These are phyloP conservation scores for Vanrija humicola DNA, from an alignment of 1,284 basidiomycete species.

Conservation along the genomic window DNA sequence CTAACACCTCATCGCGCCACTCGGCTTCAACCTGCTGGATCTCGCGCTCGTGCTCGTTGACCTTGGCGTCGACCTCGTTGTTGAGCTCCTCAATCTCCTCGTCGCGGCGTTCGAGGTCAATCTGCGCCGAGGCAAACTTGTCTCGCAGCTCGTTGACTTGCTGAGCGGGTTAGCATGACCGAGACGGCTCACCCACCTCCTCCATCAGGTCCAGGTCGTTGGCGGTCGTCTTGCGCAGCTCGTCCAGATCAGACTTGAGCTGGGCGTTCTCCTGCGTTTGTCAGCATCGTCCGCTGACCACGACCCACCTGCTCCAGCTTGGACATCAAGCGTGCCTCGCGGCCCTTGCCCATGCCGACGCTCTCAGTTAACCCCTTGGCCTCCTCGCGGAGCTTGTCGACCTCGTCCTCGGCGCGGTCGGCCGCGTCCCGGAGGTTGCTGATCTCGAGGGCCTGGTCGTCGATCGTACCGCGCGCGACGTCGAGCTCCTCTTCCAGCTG, in stretches of 20 bases:
- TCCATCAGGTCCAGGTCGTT: constrained; percentile 40
- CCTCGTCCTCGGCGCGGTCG: constrained; percentile 56
- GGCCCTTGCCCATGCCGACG: constrained; percentile 54
- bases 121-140: constrained; percentile 40
- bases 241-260: constrained; percentile 31
- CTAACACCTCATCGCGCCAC: constrained; percentile 45
- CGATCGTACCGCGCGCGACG: constrained; percentile 53
- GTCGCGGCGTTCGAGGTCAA: constrained; percentile 48
- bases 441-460: constrained; percentile 60
- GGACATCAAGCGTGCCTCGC: constrained; percentile 56
- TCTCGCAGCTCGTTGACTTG: constrained; percentile 46
- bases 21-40: constrained; percentile 43
- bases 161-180: constrained; percentile 12
- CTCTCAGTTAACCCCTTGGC: constrained; percentile 24
- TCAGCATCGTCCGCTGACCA: not conserved
- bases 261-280: constrained; percentile 22
- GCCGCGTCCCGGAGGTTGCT: constrained; percentile 53
- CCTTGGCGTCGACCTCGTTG: constrained; percentile 43
- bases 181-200: constrained; percentile 21
- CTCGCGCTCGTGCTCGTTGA: constrained; percentile 44
- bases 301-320: constrained; percentile 62
- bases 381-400: constrained; percentile 60
- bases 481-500: constrained; percentile 65
- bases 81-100: constrained; percentile 48
- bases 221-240: constrained; percentile 11